These are phyloP conservation scores for Albizia julibrissin DNA, from an alignment of 306 rosid species.

Conservation along the genomic window DNA sequence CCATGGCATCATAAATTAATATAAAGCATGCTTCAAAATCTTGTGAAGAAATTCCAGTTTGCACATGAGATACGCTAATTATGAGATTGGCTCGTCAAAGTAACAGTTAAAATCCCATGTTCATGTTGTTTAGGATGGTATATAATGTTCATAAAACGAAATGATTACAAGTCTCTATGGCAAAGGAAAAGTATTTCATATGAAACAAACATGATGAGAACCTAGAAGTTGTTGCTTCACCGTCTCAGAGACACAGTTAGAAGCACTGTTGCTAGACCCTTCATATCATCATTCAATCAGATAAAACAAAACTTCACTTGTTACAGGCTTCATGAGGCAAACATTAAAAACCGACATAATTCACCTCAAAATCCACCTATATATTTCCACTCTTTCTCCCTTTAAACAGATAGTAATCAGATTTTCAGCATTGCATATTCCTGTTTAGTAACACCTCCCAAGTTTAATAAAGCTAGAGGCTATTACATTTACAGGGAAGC, in stretches of 20 bases:
- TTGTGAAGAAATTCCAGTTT: neutral
- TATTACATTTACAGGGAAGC: neutral
- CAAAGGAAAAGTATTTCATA: neutral
- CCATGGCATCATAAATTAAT: slow-evolving; percentile 4
- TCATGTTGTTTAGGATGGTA: slow-evolving; percentile 1
- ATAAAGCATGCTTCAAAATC: slow-evolving; percentile 2
- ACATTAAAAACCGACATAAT: neutral
- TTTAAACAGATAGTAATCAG: neutral
- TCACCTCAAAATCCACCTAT: neutral
- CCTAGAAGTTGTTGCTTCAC: neutral
- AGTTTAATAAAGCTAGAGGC: neutral
- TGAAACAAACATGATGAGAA: slow-evolving; percentile 1
- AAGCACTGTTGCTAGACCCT: neutral
- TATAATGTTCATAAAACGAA: slow-evolving; percentile 6
- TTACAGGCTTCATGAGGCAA: neutral
- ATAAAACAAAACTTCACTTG: neutral
- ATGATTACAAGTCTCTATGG: neutral
- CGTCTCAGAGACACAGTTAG: slow-evolving; percentile 4
- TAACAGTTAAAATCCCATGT: slow-evolving; percentile 1
- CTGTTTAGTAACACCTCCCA: slow-evolving; percentile 1
- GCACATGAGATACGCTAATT: neutral
- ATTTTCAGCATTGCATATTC: slow-evolving; percentile 13
- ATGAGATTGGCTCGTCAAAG: neutral
- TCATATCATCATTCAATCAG: slow-evolving; percentile 6
- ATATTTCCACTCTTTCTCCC: neutral